phyloP scores from a whole-genome alignment of 306 rosid genomes.

The Glycine soja region DNA sequence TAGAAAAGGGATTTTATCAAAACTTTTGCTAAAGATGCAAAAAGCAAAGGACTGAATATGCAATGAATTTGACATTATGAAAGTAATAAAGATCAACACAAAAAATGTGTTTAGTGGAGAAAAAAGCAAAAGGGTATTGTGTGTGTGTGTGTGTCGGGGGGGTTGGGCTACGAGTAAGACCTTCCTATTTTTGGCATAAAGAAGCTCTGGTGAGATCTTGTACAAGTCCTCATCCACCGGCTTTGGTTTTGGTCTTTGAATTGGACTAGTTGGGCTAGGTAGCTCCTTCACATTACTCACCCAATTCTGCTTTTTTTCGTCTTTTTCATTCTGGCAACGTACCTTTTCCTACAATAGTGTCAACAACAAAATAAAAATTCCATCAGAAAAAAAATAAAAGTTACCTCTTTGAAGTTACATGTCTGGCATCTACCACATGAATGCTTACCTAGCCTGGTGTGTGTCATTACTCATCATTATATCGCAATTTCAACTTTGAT shows the following conservation, averaged over 20 bases:
- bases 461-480: not conserved
- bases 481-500: conserved; percentile 1
- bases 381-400: conserved; percentile 23
- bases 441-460: not conserved
- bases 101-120: conserved; percentile 24
- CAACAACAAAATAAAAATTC: conserved; percentile 27
- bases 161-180: conserved; percentile 43
- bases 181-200: conserved; percentile 73
- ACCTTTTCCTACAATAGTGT: conserved; percentile 64
- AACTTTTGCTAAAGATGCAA: conserved; percentile 36
- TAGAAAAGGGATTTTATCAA: conserved; percentile 23
- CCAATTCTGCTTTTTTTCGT: conserved; percentile 64
- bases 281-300: conserved; percentile 47
- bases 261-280: conserved; percentile 43
- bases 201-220: conserved; percentile 76
- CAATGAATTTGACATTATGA: not conserved
- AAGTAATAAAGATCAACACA: conserved; percentile 20
- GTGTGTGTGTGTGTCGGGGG: no score
- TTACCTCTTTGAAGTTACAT: conserved; percentile 13
- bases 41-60: conserved; percentile 11
- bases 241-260: conserved; percentile 63
- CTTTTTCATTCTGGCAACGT: conserved; percentile 59
- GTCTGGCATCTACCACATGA: not conserved
- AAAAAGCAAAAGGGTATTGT: not conserved
- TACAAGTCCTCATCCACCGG: conserved; percentile 88